Conservation (phyloP, 2,329 filamentous ascomycete species). For the Paraconiothyrium brasiliense region DNA sequence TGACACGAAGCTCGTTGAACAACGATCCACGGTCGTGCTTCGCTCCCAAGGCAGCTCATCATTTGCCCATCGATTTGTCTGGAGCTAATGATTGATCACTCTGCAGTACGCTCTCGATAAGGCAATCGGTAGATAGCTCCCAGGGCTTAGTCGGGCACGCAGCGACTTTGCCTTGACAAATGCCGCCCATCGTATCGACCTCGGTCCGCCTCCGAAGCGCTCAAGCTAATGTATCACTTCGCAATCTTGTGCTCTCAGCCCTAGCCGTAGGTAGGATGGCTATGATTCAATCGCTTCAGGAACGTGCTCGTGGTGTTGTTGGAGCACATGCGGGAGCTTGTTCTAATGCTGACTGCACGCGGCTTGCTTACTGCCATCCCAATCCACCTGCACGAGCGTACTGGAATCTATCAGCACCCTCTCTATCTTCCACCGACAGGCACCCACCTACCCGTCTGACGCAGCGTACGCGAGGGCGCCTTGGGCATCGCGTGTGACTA, state of each 20-base stretch:
- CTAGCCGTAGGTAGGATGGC: not conserved
- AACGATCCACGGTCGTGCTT: conserved; percentile 1
- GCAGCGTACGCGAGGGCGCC: conserved; percentile 6
- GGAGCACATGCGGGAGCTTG: conserved; percentile 19
- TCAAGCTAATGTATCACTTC: not conserved
- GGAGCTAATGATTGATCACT: conserved; percentile 1
- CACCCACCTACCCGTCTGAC: conserved; percentile 15
- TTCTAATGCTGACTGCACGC: conserved; percentile 31
- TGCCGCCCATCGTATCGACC: not conserved
- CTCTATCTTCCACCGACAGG: not conserved
- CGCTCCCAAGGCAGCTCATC: conserved; percentile 21
- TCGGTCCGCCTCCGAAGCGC: not conserved
- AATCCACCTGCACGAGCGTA: conserved; percentile 24
- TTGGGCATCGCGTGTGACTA: conserved; percentile 14
- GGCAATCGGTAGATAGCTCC: conserved; percentile 24
- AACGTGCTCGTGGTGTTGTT: conserved; percentile 25
- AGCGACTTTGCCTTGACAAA: not conserved
- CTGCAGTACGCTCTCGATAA: conserved; percentile 18
- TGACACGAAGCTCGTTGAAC: conserved; percentile 5
- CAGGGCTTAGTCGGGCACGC: not conserved
- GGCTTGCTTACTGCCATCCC: conserved; percentile 30
- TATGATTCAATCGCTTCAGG: conserved; percentile 6
- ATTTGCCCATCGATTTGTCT: conserved; percentile 16
- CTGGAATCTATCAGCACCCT: conserved; percentile 15
- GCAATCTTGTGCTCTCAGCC: not conserved